Conservation (phyloP, 139 green algal species). For the Picochlorum sp. region DNA sequence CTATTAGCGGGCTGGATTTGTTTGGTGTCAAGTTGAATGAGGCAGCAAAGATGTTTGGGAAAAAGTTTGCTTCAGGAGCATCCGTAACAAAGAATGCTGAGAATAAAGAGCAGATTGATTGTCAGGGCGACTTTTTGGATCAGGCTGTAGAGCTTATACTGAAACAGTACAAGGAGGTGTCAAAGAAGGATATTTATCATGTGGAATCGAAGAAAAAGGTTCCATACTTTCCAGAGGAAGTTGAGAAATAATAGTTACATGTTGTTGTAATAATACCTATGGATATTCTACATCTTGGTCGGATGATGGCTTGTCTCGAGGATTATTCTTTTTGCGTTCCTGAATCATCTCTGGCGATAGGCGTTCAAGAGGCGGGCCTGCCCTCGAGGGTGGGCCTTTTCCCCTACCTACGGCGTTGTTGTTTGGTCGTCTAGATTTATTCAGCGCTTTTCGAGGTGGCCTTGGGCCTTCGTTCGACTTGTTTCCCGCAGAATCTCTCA, state of each 20-base stretch:
- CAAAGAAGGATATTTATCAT: conserved; percentile 56
- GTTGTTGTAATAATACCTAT: background rate
- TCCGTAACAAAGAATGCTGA: conserved; percentile 81
- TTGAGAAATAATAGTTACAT: conserved; percentile 14
- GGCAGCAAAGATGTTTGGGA: conserved; percentile 91
- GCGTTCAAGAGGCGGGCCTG: background rate
- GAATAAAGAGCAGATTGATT: conserved; percentile 88
- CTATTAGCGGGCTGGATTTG: conserved; percentile 74
- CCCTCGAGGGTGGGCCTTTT: background rate
- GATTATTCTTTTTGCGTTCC: conserved; percentile 18
- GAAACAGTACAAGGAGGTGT: conserved; percentile 64
- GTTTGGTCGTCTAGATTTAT: background rate
- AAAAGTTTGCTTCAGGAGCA: conserved; percentile 95
- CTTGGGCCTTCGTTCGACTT: background rate
- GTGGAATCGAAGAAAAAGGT: conserved; percentile 62
- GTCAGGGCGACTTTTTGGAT: conserved; percentile 74
- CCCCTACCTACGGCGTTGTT: background rate
- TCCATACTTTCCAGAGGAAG: conserved; percentile 37
- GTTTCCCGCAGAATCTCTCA: background rate
- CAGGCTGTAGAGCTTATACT: conserved; percentile 63
- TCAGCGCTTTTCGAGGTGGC: background rate
- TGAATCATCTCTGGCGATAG: conserved; percentile 13
- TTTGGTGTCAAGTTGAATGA: conserved; percentile 89
- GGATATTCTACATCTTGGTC: conserved; percentile 21
- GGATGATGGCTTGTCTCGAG: conserved; percentile 13